Evolutionary conservation across 495 filamentous ascomycete genomes (phyloP).

Genomic region (Tuber indicum): DNA sequence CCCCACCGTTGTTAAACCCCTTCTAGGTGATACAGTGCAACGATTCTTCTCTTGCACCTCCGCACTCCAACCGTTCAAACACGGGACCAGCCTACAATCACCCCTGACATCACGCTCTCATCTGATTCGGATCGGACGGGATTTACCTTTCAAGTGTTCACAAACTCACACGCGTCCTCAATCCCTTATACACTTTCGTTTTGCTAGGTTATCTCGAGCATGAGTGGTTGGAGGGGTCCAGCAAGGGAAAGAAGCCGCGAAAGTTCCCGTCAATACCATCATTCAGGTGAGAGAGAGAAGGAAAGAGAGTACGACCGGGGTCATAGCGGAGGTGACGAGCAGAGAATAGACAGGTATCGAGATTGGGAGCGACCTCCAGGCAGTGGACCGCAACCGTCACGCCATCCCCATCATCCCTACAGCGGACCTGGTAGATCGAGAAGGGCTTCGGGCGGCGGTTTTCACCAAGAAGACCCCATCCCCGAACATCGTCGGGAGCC

Average conservation of each 20-base stretch:
- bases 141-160: background rate
- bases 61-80: background rate
- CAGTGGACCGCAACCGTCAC: background rate
- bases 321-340: background rate
- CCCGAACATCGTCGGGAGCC: background rate
- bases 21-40: background rate
- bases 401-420: background rate
- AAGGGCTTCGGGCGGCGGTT: background rate
- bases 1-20: background rate
- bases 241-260: background rate
- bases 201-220: background rate
- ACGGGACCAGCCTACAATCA: background rate
- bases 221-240: background rate
- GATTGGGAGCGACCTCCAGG: background rate
- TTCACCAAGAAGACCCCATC: background rate
- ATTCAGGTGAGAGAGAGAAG: background rate
- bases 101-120: conserved; percentile 2
- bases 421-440: background rate
- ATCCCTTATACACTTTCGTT: background rate
- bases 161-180: background rate
- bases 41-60: background rate
- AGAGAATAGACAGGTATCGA: conserved; percentile 1
- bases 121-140: background rate
- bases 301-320: background rate
- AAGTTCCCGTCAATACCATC: background rate